Evolutionary conservation across 2,329 filamentous ascomycete genomes (phyloP).

Genomic region (Scopulariopsis brevicaulis): DNA sequence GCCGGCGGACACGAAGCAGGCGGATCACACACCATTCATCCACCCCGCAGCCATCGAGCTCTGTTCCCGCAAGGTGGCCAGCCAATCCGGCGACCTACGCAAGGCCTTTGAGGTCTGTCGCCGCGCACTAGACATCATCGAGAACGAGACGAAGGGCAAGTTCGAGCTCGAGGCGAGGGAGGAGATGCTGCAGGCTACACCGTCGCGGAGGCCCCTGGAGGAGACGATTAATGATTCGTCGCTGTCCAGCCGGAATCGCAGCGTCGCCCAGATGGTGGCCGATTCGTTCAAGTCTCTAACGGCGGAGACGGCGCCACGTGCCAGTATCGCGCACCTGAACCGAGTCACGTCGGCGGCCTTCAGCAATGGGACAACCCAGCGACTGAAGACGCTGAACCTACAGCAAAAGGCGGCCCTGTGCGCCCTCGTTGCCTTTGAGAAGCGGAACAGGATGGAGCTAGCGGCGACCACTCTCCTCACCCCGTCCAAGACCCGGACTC

Average conservation of each 20-base stretch:
- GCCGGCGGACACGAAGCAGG: slow-evolving; percentile 36
- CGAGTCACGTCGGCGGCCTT: slow-evolving; percentile 84
- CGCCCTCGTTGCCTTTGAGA: slow-evolving; percentile 77
- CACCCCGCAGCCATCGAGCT: slow-evolving; percentile 91
- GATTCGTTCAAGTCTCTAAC: slow-evolving; percentile 53
- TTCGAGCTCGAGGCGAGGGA: slow-evolving; percentile 53
- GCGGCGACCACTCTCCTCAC: slow-evolving; percentile 31
- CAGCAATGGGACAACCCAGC: slow-evolving; percentile 75
- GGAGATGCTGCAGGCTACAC: slow-evolving; percentile 45
- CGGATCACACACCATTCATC: slow-evolving; percentile 69
- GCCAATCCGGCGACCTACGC: slow-evolving; percentile 85
- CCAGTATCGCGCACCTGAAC: slow-evolving; percentile 82
- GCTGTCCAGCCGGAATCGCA: slow-evolving; percentile 23
- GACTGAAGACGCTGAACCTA: slow-evolving; percentile 78
- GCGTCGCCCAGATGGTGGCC: slow-evolving; percentile 34
- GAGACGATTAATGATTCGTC: slow-evolving; percentile 71
- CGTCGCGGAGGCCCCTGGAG: slow-evolving; percentile 65
- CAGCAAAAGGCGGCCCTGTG: slow-evolving; percentile 96
- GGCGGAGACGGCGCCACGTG: slow-evolving; percentile 71
- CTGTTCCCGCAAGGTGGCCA: slow-evolving; percentile 87
- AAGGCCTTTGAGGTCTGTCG: slow-evolving; percentile 94
- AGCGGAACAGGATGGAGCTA: slow-evolving; percentile 44
- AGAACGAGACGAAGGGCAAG: slow-evolving; percentile 69
- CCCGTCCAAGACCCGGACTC: slow-evolving; percentile 47
- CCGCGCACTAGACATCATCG: slow-evolving; percentile 78